Percentiles rank a stretch among this genome's conserved stretches.
Conservation (phyloP, 1,139 yeast genomes). For the Suhomyces maxii region DNA sequence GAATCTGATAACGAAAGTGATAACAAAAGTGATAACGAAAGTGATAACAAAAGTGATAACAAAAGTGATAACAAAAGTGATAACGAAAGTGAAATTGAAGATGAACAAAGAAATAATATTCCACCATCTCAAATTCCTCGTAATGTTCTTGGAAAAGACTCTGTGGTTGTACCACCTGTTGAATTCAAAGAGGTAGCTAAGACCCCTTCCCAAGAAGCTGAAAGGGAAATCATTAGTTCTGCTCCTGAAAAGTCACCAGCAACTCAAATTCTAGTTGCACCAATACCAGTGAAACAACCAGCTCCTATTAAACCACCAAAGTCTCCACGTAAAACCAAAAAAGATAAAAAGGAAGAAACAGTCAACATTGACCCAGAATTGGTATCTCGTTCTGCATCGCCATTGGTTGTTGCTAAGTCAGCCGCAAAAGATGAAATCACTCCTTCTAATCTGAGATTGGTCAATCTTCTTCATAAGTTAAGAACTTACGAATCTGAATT, state of each 20-base stretch:
- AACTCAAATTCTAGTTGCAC: neutral
- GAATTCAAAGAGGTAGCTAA: too few relatives aligned
- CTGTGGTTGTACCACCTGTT: too few relatives aligned
- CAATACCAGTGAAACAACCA: neutral
- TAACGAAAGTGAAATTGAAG: neutral
- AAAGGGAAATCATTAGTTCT: neutral
- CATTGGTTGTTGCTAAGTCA: neutral
- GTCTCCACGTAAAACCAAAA: neutral
- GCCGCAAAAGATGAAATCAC: neutral
- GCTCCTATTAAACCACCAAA: neutral
- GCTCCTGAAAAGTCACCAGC: neutral
- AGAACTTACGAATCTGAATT: slow-evolving; percentile 1
- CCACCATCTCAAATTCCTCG: too few relatives aligned
- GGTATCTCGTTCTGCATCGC: neutral
- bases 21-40: too few relatives aligned
- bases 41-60: neutral
- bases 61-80: too few relatives aligned
- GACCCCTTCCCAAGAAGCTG: neutral
- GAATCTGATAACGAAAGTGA: neutral
- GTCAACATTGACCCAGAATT: neutral
- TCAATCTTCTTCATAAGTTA: neutral
- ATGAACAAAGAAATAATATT: neutral
- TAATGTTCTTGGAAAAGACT: too few relatives aligned
- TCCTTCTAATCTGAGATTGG: slow-evolving; percentile 2
- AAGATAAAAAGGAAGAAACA: neutral